Percentiles rank a stretch among this genome's conserved stretches.
phyloP scores from a whole-genome alignment of 139 green algal genomes.

The Chlorella ohadii region DNA sequence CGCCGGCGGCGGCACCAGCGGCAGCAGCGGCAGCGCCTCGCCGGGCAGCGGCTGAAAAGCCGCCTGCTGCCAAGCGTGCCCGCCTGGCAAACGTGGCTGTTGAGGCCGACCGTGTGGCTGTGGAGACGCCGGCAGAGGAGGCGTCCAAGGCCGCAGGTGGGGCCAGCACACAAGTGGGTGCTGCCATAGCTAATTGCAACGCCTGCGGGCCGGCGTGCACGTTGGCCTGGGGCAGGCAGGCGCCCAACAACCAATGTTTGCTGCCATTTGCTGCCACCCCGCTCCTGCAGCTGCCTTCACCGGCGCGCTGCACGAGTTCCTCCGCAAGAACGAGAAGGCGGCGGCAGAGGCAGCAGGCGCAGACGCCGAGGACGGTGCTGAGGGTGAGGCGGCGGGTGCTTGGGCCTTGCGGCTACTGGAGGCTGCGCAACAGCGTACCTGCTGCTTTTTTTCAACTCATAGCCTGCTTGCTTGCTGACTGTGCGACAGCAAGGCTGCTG shows the following conservation, averaged over 20 bases:
- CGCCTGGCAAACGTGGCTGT: neutral
- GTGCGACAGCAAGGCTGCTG: too few relatives aligned
- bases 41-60: neutral
- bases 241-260: neutral
- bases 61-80: constrained; percentile 7
- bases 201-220: neutral
- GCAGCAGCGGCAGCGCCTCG: neutral
- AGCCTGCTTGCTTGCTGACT: too few relatives aligned
- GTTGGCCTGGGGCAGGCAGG: neutral
- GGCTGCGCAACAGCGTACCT: too few relatives aligned
- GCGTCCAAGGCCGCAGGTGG: constrained; percentile 18
- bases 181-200: neutral
- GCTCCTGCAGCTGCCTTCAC: constrained; percentile 20
- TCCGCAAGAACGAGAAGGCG: constrained; percentile 13
- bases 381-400: neutral
- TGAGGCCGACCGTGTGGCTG: neutral
- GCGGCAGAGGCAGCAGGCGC: neutral
- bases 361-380: neutral
- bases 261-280: neutral
- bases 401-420: too few relatives aligned
- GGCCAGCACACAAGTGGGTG: neutral
- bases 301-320: neutral
- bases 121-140: constrained; percentile 23
- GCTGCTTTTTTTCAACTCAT: too few relatives aligned
- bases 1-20: too few relatives aligned